Base-by-base conservation (phyloP, 2,329 filamentous ascomycete genomes). In the Venturiaceae sp. region DNA sequence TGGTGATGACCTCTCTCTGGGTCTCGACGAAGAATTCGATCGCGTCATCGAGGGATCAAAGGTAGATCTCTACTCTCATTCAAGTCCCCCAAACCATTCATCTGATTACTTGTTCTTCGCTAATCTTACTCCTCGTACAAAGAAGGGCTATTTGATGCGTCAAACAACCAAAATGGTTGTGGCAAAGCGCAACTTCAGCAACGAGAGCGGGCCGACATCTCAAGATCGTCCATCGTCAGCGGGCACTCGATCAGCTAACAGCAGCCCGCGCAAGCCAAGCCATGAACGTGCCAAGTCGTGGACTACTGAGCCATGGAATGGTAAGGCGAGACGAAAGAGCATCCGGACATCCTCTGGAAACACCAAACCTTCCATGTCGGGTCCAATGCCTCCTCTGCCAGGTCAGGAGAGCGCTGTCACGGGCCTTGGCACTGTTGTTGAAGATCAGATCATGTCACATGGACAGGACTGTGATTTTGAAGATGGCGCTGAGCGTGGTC, bases 121-220 rank as follows among this genome's bases (percentile, higher is more conserved):
- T 83, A 67, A 80, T 72, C 57, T 60, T 32, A 64, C 64, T 68
- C 67, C 75, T 66, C 78, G 73, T 65, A 80, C 80, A 84, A 88
- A 96, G 92, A 92, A 95, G 77, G 94, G 94, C 59, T 99, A 99
- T 69, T 80, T 97, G 50, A 99, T 97, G 92, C 86, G 94, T 67
- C 92, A 99, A 67, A 99, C 97, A 74, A 97, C 92, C 3, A 97
- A 97, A 73, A 83, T 99, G 57, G 90, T 99, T 55, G 85, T 95
- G 54, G 94, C 94, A n/a, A 95, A 86, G 69, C 80, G 81, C 50
- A 73, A 78, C 53, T 77, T 79, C 64, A 80, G 79, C 60, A 90
- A 71, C 86, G 87, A 63, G 67, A 67, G 33, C 59, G 62, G 74
- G 77, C 33, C 70, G 68, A 85, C 72, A 11, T 30, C 41, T 63